Base-by-base conservation (phyloP, 257 asterid genomes). In the Capsicum chinense region DNA sequence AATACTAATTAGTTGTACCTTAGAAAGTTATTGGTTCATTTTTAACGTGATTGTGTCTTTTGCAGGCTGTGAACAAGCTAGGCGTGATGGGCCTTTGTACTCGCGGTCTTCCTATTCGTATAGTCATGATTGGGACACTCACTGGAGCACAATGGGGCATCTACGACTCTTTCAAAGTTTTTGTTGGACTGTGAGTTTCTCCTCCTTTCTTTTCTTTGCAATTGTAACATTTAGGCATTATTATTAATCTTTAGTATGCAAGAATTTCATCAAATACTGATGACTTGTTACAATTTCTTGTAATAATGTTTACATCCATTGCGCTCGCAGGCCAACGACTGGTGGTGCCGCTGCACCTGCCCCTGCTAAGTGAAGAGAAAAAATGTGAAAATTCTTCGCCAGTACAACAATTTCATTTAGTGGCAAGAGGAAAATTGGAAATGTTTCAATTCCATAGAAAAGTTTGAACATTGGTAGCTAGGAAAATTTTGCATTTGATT, bases 111-210 rank as follows among this genome's bases (percentile, higher is more conserved):
- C 98, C 98, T 78, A 92, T 93, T 47, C 97, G 97, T 13, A 83
- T 88, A 16, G 79, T 88, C 87, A 88, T 88, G 88, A 88, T 88
- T 19, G 91, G 89, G 16, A 90, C 97, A 19, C 94, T 94, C 56
- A 94, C 98, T 0, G 98, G 94, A 84, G 91, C 91, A 54, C 97
- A 94, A 85, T 94, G 98, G 98, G 93, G 90, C 73, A 93, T 94
- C 81, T 93, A 93, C 48, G 97, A 93, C 70, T 87, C 97, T 7
- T 93, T 86, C 89, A 92, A 94, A 87, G 98, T 94, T 85, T 90
- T 83, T 9, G 87, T 91, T 64, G 97, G 97, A 59, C 88, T 92
- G 97, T 94, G 87, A 90, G 97, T 89, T 87, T 64, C 42, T 74
- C 47, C 62, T 74, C 16, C 39, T 6, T 85, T 15, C 48, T 63